Conservation (phyloP, 495 filamentous ascomycete species). For the Cudoniella acicularis region DNA sequence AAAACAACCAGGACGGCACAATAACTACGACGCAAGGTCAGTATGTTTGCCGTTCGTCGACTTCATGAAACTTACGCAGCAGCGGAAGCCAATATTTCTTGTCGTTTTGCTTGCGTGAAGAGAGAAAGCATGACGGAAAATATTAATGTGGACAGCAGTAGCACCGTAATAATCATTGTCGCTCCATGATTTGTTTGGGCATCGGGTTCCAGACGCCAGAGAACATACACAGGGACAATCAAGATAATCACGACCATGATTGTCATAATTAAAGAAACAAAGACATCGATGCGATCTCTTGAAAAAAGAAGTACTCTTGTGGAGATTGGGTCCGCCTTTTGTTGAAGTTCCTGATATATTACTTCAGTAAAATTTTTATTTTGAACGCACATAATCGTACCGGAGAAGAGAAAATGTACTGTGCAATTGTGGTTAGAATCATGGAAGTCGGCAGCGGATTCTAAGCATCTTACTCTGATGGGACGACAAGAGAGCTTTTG, state of each 20-base stretch:
- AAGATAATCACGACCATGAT: conserved; percentile 11
- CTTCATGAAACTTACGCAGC: conserved; percentile 25
- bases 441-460: no score
- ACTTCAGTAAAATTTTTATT: no score
- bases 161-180: conserved; percentile 12
- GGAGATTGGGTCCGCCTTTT: conserved; percentile 2
- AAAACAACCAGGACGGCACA: conserved; percentile 17
- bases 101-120: conserved; percentile 30
- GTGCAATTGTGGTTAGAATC: no score
- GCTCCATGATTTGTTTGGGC: background rate
- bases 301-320: conserved; percentile 8
- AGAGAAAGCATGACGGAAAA: conserved; percentile 28
- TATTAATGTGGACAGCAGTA: conserved; percentile 28
- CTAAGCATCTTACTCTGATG: no score
- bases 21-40: no score
- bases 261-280: conserved; percentile 10
- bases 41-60: background rate
- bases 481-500: no score
- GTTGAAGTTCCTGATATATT: background rate
- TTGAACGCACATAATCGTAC: no score
- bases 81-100: conserved; percentile 33
- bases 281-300: background rate
- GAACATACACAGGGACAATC: conserved; percentile 15
- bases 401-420: background rate
- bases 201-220: conserved; percentile 1